Conservation (phyloP, 257 asterid genomes). For the Verbena officinalis region DNA sequence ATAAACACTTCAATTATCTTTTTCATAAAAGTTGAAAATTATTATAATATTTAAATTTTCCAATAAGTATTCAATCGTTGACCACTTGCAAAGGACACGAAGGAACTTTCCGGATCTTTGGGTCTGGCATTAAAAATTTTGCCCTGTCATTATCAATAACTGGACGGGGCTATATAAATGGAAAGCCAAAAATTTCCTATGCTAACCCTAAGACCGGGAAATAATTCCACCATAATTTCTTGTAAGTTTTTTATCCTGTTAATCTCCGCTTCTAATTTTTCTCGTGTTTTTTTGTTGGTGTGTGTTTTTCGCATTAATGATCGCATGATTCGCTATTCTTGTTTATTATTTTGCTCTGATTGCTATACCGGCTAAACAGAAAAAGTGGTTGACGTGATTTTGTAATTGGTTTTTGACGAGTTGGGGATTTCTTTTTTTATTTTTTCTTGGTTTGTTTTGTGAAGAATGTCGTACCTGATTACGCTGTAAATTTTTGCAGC, state of each 20-base stretch:
- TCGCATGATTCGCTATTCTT: background rate
- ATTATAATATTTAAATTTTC: no score
- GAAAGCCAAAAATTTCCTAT: no score
- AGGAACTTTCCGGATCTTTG: conserved; percentile 12
- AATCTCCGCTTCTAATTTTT: background rate
- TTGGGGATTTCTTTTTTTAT: background rate
- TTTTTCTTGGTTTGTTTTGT: background rate
- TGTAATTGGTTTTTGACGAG: background rate
- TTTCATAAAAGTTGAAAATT: no score
- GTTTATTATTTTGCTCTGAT: background rate
- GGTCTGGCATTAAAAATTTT: background rate
- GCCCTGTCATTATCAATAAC: conserved; percentile 1
- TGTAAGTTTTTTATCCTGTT: background rate
- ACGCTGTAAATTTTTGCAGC: background rate
- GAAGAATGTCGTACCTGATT: background rate
- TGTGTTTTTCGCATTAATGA: background rate
- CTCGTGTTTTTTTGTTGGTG: background rate
- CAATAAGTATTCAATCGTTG: no score
- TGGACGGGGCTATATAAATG: no score
- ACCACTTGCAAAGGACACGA: no score
- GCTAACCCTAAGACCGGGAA: conserved; percentile 20
- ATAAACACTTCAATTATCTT: no score
- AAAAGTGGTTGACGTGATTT: background rate
- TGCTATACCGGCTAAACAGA: background rate
- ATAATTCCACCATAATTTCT: background rate